Conservation (phyloP, 345 rosid species). For the Gossypium raimondii region DNA sequence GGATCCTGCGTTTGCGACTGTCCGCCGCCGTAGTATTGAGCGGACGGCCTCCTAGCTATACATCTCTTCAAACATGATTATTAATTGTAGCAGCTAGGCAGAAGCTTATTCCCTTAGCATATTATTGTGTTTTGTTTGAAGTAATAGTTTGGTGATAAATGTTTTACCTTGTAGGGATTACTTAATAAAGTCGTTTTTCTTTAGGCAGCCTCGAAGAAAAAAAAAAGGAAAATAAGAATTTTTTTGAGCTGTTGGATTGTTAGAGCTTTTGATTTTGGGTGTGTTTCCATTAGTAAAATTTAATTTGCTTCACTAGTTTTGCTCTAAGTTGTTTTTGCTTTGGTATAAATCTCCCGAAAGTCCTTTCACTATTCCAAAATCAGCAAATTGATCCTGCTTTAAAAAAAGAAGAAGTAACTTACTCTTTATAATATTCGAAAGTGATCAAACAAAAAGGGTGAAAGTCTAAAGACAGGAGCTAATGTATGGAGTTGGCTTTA, state of each 20-base stretch:
- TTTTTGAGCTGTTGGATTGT: neutral
- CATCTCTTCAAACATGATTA: neutral
- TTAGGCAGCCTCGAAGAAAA: neutral
- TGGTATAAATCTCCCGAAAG: too few relatives aligned
- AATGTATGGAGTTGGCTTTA: too few relatives aligned
- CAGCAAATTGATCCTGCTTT: too few relatives aligned
- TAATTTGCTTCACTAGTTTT: neutral
- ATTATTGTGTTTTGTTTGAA: neutral
- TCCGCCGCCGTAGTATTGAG: conserved; percentile 7
- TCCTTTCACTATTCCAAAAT: too few relatives aligned
- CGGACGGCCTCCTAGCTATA: too few relatives aligned
- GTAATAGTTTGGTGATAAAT: neutral
- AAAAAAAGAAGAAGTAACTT: too few relatives aligned
- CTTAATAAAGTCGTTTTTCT: neutral
- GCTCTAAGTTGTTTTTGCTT: too few relatives aligned
- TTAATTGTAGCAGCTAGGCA: neutral
- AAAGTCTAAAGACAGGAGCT: too few relatives aligned
- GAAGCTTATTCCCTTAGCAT: neutral
- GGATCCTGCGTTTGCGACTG: conserved; percentile 14
- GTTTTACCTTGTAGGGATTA: neutral
- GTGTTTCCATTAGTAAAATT: neutral
- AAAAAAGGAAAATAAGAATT: neutral
- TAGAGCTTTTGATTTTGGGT: neutral
- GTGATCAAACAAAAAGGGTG: too few relatives aligned
- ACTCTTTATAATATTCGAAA: too few relatives aligned